Conservation (phyloP, 768 basidiomycete species). For the Tulasnella calospora region DNA sequence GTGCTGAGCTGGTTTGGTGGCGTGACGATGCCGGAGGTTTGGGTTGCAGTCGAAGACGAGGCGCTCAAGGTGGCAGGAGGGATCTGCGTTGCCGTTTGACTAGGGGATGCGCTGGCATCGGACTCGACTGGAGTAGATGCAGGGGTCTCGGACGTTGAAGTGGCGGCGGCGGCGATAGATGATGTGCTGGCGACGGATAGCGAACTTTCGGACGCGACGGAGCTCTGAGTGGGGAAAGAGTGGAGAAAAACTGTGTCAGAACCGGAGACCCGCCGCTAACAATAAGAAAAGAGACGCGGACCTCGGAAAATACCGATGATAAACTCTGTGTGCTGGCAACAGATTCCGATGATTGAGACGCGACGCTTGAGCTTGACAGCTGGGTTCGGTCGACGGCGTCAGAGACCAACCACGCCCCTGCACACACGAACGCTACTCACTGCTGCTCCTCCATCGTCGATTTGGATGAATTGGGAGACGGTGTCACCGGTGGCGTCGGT, state of each 20-base stretch:
- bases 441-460: not conserved
- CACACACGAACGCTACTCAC: not conserved
- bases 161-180: not conserved
- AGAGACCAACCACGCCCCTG: not conserved
- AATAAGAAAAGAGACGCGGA: not conserved
- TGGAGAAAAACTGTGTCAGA: not conserved
- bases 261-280: not conserved
- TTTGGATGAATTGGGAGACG: not conserved
- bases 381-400: not conserved
- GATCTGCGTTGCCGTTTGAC: not conserved
- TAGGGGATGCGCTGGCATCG: not conserved
- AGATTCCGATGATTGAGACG: not conserved
- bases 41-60: not conserved
- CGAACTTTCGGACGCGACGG: not conserved
- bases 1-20: not conserved
- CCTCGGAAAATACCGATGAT: not conserved
- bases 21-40: not conserved
- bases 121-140: not conserved
- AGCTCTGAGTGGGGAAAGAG: not conserved
- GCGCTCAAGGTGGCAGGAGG: not conserved
- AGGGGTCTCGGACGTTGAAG: not conserved
- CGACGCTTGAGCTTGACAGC: conserved; percentile 14
- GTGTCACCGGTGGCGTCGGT: not conserved
- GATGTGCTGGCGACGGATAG: not conserved
- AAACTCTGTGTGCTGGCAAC: not conserved